phyloP scores from a whole-genome alignment of 2,329 filamentous ascomycete species.

The Lojkania enalia region DNA sequence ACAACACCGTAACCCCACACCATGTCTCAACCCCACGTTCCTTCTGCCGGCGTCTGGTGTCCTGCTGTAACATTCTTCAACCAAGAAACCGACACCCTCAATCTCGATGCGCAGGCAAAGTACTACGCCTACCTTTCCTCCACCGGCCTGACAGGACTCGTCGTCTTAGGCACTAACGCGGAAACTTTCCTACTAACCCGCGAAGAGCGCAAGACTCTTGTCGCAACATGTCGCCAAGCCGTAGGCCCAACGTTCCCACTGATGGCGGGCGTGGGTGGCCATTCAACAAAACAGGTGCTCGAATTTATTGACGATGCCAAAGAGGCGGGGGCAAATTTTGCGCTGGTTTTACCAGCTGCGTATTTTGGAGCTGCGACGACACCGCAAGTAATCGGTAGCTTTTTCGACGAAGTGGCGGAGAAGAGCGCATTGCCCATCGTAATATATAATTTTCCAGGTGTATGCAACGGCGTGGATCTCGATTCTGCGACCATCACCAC shows the following conservation, averaged over 20 bases:
- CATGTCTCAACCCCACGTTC: no score
- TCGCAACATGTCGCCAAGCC: slow-evolving; percentile 47
- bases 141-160: slow-evolving; percentile 49
- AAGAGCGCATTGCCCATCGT: slow-evolving; percentile 65
- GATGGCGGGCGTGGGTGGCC: slow-evolving; percentile 50
- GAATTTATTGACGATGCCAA: slow-evolving; percentile 49
- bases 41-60: slow-evolving; percentile 33
- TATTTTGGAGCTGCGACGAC: slow-evolving; percentile 53
- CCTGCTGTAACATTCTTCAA: slow-evolving; percentile 54
- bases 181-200: slow-evolving; percentile 53
- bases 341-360: slow-evolving; percentile 48
- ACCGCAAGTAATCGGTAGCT: slow-evolving; percentile 45
- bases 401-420: slow-evolving; percentile 57
- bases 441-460: slow-evolving; percentile 74
- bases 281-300: slow-evolving; percentile 49
- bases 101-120: slow-evolving; percentile 46
- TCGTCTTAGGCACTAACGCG: slow-evolving; percentile 53
- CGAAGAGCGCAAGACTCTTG: slow-evolving; percentile 46
- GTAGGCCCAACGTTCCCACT: slow-evolving; percentile 49
- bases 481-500: slow-evolving; percentile 66
- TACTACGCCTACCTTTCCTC: slow-evolving; percentile 51
- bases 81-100: slow-evolving; percentile 44
- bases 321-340: slow-evolving; percentile 48
- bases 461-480: slow-evolving; percentile 68
- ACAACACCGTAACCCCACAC: no score